These are phyloP conservation scores for Aspergillus texensis DNA, from an alignment of 2,329 filamentous ascomycete species.

Conservation along the genomic window DNA sequence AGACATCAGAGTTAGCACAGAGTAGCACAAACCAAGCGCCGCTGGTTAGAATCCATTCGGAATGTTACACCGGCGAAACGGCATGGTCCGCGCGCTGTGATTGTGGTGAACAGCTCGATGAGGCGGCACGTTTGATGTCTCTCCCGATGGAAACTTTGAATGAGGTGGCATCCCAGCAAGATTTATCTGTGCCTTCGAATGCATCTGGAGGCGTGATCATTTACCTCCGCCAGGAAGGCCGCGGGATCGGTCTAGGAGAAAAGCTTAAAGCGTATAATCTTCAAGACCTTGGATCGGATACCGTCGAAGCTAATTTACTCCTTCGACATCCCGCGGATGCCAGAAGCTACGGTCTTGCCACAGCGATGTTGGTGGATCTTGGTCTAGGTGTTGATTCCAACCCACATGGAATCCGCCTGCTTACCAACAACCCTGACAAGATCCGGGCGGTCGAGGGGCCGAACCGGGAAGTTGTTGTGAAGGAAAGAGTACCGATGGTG, in stretches of 20 bases:
- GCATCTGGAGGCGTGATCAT: slow-evolving; percentile 84
- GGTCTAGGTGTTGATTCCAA: slow-evolving; percentile 70
- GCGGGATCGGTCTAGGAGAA: slow-evolving; percentile 90
- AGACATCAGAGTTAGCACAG: slow-evolving; percentile 18
- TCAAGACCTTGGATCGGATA: slow-evolving; percentile 95
- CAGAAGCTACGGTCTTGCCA: slow-evolving; percentile 92
- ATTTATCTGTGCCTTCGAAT: slow-evolving; percentile 47
- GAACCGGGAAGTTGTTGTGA: slow-evolving; percentile 82
- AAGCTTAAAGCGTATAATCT: slow-evolving; percentile 98
- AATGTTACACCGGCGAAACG: slow-evolving; percentile 98
- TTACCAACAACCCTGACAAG: slow-evolving; percentile 98
- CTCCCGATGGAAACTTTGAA: slow-evolving; percentile 52
- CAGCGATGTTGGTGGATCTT: slow-evolving; percentile 87
- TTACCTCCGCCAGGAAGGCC: slow-evolving; percentile 92
- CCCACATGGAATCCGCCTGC: slow-evolving; percentile 63
- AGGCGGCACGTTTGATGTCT: slow-evolving; percentile 91
- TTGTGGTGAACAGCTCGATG: slow-evolving; percentile 95
- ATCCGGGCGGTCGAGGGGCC: slow-evolving; percentile 92
- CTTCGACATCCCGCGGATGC: slow-evolving; percentile 93
- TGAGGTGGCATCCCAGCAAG: slow-evolving; percentile 30
- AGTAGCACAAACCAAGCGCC: slow-evolving; percentile 53
- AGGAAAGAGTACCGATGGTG: slow-evolving; percentile 91
- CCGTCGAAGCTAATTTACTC: slow-evolving; percentile 91
- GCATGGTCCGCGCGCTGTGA: slow-evolving; percentile 98
- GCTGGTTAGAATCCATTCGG: slow-evolving; percentile 91